Conservation (phyloP, 176 grass and related monocot species). For the Aegilops sharonensis region DNA sequence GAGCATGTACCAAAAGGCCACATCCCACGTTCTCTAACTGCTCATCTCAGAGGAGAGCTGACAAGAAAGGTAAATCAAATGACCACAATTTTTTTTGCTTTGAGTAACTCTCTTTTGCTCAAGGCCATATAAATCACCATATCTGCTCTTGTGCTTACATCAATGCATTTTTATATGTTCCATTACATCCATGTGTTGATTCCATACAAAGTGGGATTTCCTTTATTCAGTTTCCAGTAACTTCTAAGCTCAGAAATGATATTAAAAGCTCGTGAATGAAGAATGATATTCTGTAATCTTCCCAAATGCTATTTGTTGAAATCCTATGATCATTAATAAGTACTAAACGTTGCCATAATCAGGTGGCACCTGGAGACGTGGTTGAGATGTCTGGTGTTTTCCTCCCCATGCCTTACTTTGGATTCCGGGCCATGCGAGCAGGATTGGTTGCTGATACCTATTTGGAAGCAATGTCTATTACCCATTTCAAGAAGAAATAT, state of each 20-base stretch:
- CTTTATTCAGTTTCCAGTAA: not conserved
- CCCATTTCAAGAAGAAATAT: slow-evolving; percentile 99
- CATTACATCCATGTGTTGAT: not conserved
- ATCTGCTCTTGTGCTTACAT: not conserved
- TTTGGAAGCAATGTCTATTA: slow-evolving; percentile 96
- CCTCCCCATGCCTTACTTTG: slow-evolving; percentile 92
- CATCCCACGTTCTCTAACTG: slow-evolving; percentile 90
- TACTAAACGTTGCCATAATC: slow-evolving; percentile 30
- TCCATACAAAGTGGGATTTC: not conserved
- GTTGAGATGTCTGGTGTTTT: slow-evolving; percentile 95
- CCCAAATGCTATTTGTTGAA: not conserved
- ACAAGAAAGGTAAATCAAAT: slow-evolving; percentile 76
- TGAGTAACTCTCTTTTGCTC: not conserved
- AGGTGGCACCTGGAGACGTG: slow-evolving; percentile 98
- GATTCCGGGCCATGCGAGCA: slow-evolving; percentile 93
- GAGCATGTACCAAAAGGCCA: slow-evolving; percentile 99
- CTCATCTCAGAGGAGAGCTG: slow-evolving; percentile 97
- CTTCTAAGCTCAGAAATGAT: not conserved
- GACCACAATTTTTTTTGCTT: not conserved
- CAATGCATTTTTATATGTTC: not conserved
- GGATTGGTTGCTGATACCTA: slow-evolving; percentile 99
- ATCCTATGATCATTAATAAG: not conserved
- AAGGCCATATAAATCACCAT: not conserved
- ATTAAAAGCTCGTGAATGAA: not conserved
- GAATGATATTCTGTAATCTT: not conserved